Percentiles rank a stretch among this genome's conserved stretches.
phyloP scores from a whole-genome alignment of 2,329 filamentous ascomycete genomes.

The Dryadomyces sulphureus region DNA sequence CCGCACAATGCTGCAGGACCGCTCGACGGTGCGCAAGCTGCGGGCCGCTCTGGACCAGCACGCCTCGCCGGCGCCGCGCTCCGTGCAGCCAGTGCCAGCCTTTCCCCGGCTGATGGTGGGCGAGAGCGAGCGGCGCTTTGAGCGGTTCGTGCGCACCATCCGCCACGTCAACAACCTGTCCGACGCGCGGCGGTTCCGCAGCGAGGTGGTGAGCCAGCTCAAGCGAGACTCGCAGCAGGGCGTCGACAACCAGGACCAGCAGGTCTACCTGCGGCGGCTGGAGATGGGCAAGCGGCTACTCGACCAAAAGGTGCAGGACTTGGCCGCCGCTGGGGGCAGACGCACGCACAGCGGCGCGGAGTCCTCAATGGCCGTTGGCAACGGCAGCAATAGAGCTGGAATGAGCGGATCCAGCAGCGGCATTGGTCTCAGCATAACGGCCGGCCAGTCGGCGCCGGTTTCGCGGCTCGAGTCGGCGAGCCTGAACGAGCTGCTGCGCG shows the following conservation, averaged over 20 bases:
- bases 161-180: conserved; percentile 81
- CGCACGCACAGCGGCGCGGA: not conserved
- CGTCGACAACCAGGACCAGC: conserved; percentile 44
- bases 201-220: conserved; percentile 80
- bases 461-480: conserved; percentile 61
- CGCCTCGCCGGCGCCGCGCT: conserved; percentile 61
- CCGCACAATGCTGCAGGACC: conserved; percentile 77
- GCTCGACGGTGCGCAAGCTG: conserved; percentile 85
- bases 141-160: conserved; percentile 83
- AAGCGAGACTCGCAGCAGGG: conserved; percentile 64
- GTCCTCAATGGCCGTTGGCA: not conserved
- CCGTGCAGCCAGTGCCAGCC: conserved; percentile 14
- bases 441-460: conserved; percentile 19
- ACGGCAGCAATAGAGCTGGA: not conserved
- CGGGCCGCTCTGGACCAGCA: conserved; percentile 88
- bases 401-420: not conserved
- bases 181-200: conserved; percentile 82
- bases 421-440: not conserved
- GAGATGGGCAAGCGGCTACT: conserved; percentile 85
- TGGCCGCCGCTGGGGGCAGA: conserved; percentile 51
- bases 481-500: conserved; percentile 73
- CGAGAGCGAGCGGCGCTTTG: conserved; percentile 85
- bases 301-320: conserved; percentile 74
- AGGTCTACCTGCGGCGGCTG: conserved; percentile 68
- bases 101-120: conserved; percentile 69